Evolutionary conservation across 1,284 basidiomycete species (phyloP).

Genomic region (Ceratobasidium sp.): DNA sequence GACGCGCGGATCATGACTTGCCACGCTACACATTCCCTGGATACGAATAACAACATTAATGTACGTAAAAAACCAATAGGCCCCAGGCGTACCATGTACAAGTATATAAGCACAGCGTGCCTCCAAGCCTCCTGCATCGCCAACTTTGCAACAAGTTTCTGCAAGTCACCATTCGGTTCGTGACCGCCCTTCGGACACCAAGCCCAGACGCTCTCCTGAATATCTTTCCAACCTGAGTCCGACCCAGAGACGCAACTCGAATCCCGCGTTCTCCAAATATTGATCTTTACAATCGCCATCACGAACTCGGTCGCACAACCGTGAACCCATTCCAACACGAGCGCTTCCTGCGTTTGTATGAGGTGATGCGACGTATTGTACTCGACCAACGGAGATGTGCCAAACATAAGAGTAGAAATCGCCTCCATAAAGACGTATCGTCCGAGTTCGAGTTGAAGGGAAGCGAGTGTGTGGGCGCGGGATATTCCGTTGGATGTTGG

Average conservation of each 20-base stretch:
- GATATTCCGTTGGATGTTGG: neutral
- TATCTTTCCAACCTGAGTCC: neutral
- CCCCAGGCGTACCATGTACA: conserved; percentile 30
- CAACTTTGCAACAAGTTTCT: conserved; percentile 1
- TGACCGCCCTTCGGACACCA: neutral
- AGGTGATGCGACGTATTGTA: conserved; percentile 21
- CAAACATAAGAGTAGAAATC: conserved; percentile 17
- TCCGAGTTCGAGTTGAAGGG: conserved; percentile 10
- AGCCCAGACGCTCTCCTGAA: neutral
- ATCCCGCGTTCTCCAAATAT: conserved; percentile 21
- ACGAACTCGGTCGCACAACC: conserved; percentile 7
- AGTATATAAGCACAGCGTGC: conserved; percentile 28
- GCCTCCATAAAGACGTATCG: conserved; percentile 37
- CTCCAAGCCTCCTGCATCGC: conserved; percentile 36
- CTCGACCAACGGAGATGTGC: conserved; percentile 22
- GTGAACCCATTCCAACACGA: conserved; percentile 27
- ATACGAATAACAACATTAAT: neutral
- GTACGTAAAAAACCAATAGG: neutral
- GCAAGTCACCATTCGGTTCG: neutral
- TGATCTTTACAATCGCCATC: conserved; percentile 10
- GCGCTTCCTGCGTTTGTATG: neutral
- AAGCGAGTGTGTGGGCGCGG: conserved; percentile 10
- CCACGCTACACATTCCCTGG: conserved; percentile 14
- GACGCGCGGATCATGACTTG: conserved; percentile 16
- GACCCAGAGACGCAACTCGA: neutral